Conservation (phyloP, 345 rosid species). For the Gossypioides kirkii region DNA sequence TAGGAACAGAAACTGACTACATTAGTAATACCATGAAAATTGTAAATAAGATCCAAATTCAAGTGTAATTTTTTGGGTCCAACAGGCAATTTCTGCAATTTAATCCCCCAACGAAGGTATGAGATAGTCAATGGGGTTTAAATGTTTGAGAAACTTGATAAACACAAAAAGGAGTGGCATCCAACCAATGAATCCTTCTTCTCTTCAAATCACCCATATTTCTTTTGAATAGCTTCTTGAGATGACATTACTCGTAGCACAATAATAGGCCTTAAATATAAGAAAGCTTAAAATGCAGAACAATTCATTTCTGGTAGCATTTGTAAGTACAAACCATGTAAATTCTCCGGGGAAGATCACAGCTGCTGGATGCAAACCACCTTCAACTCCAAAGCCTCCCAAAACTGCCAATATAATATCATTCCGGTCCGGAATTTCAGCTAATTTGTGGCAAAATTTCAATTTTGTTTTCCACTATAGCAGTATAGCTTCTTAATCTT, state of each 20-base stretch:
- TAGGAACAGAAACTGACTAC: no score
- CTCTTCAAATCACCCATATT: not conserved
- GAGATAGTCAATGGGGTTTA: no score
- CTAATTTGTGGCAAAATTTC: not conserved
- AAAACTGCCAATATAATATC: not conserved
- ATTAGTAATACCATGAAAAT: not conserved
- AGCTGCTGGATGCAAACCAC: not conserved
- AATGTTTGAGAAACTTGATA: no score
- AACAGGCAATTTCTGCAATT: no score
- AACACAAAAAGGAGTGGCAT: no score
- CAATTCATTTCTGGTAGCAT: not conserved
- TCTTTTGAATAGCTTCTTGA: not conserved
- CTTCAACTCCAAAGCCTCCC: slow-evolving; percentile 5
- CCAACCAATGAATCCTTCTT: not conserved
- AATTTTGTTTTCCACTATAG: not conserved
- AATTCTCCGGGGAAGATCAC: not conserved
- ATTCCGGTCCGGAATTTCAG: not conserved
- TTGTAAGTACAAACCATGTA: not conserved
- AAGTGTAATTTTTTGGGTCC: no score
- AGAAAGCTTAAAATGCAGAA: not conserved
- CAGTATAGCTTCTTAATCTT: not conserved
- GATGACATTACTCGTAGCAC: not conserved
- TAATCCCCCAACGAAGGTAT: no score
- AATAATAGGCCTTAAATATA: not conserved
- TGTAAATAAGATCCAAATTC: not conserved